Conservation (phyloP, 306 rosid genomes). For the Senna tora region DNA sequence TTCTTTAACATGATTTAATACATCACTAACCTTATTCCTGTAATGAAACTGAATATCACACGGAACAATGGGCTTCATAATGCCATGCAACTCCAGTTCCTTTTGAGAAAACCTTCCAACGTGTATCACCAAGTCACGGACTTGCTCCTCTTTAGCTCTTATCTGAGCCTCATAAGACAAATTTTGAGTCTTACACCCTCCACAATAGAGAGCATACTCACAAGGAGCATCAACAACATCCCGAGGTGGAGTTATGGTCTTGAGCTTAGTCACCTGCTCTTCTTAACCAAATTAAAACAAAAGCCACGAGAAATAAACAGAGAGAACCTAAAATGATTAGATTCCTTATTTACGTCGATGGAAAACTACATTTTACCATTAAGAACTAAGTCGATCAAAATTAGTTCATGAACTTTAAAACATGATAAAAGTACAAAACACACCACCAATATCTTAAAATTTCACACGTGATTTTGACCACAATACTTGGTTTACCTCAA, state of each 20-base stretch:
- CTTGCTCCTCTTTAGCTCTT: constrained; percentile 87
- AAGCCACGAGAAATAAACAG: not conserved
- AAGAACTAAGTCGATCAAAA: too few relatives aligned
- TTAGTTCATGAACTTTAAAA: not conserved
- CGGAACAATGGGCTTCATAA: constrained; percentile 78
- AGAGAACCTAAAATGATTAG: constrained; percentile 11
- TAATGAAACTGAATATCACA: constrained; percentile 91
- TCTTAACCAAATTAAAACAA: constrained; percentile 10
- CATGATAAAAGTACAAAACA: not conserved
- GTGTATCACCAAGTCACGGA: constrained; percentile 68
- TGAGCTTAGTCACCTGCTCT: constrained; percentile 72
- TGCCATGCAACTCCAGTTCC: constrained; percentile 53
- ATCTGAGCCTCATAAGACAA: constrained; percentile 82
- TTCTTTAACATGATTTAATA: not conserved
- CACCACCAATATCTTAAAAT: too few relatives aligned
- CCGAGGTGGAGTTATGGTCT: constrained; percentile 79
- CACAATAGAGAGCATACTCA: constrained; percentile 84
- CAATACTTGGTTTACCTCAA: not conserved
- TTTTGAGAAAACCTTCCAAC: constrained; percentile 66
- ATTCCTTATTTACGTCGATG: not conserved
- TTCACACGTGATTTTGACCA: too few relatives aligned
- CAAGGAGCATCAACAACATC: constrained; percentile 89
- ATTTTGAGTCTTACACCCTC: constrained; percentile 92
- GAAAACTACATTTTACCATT: not conserved
- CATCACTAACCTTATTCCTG: constrained; percentile 79